Evolutionary conservation across 495 filamentous ascomycete species (phyloP).

Genomic region (Talaromyces proteolyticus): DNA sequence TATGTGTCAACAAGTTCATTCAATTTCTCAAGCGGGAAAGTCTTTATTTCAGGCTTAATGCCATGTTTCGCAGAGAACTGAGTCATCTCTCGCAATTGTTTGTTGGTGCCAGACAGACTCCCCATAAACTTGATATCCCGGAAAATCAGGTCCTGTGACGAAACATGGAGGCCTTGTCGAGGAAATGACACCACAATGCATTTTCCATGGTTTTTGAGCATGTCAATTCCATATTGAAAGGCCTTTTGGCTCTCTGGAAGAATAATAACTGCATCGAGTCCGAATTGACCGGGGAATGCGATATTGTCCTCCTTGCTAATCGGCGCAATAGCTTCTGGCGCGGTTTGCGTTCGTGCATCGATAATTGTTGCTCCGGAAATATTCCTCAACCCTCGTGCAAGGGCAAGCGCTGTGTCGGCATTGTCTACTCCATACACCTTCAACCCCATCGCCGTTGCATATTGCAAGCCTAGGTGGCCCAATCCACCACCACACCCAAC

Average conservation of each 20-base stretch:
- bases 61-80: constrained; percentile 2
- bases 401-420: constrained; percentile 43
- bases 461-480: constrained; percentile 50
- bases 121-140: constrained; percentile 4
- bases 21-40: neutral
- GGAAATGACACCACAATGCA: constrained; percentile 7
- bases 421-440: constrained; percentile 50
- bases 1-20: constrained; percentile 3
- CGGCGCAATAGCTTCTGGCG: constrained; percentile 4
- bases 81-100: constrained; percentile 9
- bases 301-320: neutral
- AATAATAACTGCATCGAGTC: constrained; percentile 4
- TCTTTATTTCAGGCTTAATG: neutral
- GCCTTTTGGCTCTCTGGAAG: constrained; percentile 6
- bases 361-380: constrained; percentile 2
- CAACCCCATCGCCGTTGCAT: constrained; percentile 46
- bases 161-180: neutral
- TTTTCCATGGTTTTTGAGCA: constrained; percentile 8
- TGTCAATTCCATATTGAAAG: constrained; percentile 6
- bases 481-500: constrained; percentile 60
- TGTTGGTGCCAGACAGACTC: constrained; percentile 1
- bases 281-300: constrained; percentile 3
- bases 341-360: constrained; percentile 3
- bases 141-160: constrained; percentile 3
- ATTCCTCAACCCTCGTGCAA: constrained; percentile 28